Base-by-base conservation (phyloP, 306 rosid genomes). In the Bauhinia variegata region DNA sequence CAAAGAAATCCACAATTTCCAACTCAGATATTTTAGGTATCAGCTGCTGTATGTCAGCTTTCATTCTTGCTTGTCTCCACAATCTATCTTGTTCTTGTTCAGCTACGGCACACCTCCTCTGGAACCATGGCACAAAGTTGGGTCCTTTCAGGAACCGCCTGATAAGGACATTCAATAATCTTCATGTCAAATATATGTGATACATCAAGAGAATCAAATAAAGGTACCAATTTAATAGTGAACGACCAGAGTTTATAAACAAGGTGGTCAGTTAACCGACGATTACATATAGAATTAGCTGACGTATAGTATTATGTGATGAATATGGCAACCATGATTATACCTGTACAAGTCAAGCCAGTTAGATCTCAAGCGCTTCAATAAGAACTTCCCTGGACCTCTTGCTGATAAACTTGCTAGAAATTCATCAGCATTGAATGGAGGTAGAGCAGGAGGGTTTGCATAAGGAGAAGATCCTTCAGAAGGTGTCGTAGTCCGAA, bases 331-430 rank as follows among this genome's bases (percentile, higher is more conserved):
- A 51, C 60, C 14, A 71, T 34, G 53, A 23, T 52, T 43, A 51
- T 73, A 91, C 98, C 98, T 79, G 80, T 89, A 92, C 5, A 92
- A 83, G 63, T 92, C 96, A 78, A 87, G 79, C 96, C 97, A 89
- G 69, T 89, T 87, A 67, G 92, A 87, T 81, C 80, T 85, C 95
- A 87, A 85, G 68, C 96, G 79, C 84, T 92, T 92, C 4, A 91
- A 84, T 61, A 92, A 57, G 77, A 92, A 92, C 83, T 92, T 92
- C 82, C 95, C 96, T 0, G 95, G 96, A 63, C 96, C 96, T 70
- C 97, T 85, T 28, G 84, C 84, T 7, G 92, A 87, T 71, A 92
- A 71, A 75, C 73, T 84, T 60, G 80, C 87, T 28, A 89, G 79
- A 79, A 92, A 92, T 31, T 89, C 96, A 73, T 87, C 89, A 8